Percentiles rank a stretch among this genome's conserved stretches.
These are phyloP conservation scores for Helicostylum pulchrum DNA, from an alignment of 192 early-diverging fungal genomes.

Conservation along the genomic window DNA sequence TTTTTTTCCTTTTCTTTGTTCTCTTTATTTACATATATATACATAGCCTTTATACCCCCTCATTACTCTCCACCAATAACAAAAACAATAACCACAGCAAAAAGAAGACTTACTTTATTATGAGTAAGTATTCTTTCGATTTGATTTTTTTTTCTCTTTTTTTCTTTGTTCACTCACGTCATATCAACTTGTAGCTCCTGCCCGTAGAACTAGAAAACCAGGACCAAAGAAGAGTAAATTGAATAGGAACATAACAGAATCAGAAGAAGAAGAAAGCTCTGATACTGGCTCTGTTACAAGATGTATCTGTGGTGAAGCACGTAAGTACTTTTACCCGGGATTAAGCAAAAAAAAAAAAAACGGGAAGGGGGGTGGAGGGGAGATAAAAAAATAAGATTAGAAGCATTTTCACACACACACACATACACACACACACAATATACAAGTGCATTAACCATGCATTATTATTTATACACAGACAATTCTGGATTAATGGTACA, in stretches of 20 bases:
- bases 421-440: no score
- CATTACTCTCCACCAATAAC: not conserved
- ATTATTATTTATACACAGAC: conserved; percentile 22
- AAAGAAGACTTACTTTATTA: not conserved
- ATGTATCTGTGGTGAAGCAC: conserved; percentile 50
- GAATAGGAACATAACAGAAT: conserved; percentile 1
- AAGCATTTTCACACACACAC: no score
- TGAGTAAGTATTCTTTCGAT: conserved; percentile 5
- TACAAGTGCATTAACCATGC: not conserved
- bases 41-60: not conserved
- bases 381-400: not conserved
- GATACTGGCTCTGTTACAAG: conserved; percentile 49
- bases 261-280: conserved; percentile 43
- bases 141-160: not conserved
- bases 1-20: conserved; percentile 1
- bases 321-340: conserved; percentile 33
- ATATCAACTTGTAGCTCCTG: not conserved
- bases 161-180: no score
- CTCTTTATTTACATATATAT: not conserved
- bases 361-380: not conserved
- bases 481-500: conserved; percentile 84
- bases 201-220: conserved; percentile 10
- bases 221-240: conserved; percentile 6
- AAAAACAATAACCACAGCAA: not conserved
- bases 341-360: not conserved